Evolutionary conservation across 805 yeast species (phyloP).

Genomic region (Suhomyces prunicola): DNA sequence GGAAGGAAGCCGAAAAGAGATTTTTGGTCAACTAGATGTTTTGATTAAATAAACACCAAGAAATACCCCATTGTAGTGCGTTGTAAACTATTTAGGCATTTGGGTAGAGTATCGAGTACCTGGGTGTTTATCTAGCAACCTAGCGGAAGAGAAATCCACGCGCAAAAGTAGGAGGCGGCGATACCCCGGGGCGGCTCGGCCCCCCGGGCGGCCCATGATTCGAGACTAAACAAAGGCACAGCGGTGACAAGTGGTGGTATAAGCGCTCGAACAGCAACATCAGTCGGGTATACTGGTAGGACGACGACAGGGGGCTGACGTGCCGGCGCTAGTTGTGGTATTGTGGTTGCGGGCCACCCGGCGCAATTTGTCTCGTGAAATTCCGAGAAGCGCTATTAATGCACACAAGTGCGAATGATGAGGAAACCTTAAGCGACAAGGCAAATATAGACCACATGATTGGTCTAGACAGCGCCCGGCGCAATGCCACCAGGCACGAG

Average conservation of each 20-base stretch:
- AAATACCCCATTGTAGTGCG: not conserved
- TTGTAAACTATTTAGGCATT: not conserved
- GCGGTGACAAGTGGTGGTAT: not conserved
- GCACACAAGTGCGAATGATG: too few relatives aligned
- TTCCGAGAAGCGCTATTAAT: too few relatives aligned
- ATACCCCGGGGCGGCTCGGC: not conserved
- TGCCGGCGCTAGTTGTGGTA: too few relatives aligned
- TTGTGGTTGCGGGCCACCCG: too few relatives aligned
- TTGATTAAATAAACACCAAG: not conserved
- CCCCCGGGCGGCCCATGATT: not conserved
- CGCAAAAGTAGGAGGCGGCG: not conserved
- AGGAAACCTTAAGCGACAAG: too few relatives aligned
- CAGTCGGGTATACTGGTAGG: too few relatives aligned
- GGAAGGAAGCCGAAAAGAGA: constrained; percentile 86
- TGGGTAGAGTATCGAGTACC: not conserved
- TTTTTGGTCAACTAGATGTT: constrained; percentile 22
- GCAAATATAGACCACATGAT: too few relatives aligned
- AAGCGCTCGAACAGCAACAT: too few relatives aligned
- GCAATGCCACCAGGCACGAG: too few relatives aligned
- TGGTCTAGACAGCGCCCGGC: too few relatives aligned
- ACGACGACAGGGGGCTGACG: too few relatives aligned
- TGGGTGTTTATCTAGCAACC: not conserved
- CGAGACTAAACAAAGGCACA: not conserved
- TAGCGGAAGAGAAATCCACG: not conserved
- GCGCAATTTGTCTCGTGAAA: too few relatives aligned